Base-by-base conservation (phyloP, 805 yeast species). In the Metschnikowia noctiluminum region DNA sequence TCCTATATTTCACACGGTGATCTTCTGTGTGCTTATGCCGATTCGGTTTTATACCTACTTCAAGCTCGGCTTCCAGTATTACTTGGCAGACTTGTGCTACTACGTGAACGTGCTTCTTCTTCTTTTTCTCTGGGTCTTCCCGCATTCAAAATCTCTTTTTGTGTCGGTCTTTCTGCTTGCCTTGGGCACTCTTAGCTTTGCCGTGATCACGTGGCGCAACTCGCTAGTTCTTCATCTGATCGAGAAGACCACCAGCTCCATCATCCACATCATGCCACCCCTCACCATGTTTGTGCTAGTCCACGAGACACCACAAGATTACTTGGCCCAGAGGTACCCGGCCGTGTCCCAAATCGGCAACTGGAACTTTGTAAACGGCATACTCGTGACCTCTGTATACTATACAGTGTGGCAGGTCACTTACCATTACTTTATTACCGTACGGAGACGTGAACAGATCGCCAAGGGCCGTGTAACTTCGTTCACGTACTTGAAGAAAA, bases 191-290 rank as follows among this genome's bases (percentile, higher is more conserved):
- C 69, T 92, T 48, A 80, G 96, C 6, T 91, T 89, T 78, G 97
- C 97, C 0, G 96, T 92, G 21, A 83, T 92, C 39, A 88, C 97
- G 0, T 92, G 98, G 99, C 77, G 96, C 57, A 92, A 92, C 64
- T 90, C 97, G 7, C 73, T 92, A 47, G 98, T 92, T 8, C 73
- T 92, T 42, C 99, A 92, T 62, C 84, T 92, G 11, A 79, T 92
- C 51, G 99, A 92, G 56, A 92, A 92, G 65, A 89, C 91, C 13
- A 94, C 98, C 1, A 83, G 92, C 16, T 84, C 96, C 2, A 87
- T 89, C 59, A 92, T 92, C 54, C 99, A 92, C 62, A 75, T 94
- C 12, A 78, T 89, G 69, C 99, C 99, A 1, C 96, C 97, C 0
- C 79, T 84, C 16, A 85, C 91, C 2, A 77, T 90, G 79, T 90